Conservation (phyloP, 305 asterid genomes). For the Stenogyne calaminthoides region DNA sequence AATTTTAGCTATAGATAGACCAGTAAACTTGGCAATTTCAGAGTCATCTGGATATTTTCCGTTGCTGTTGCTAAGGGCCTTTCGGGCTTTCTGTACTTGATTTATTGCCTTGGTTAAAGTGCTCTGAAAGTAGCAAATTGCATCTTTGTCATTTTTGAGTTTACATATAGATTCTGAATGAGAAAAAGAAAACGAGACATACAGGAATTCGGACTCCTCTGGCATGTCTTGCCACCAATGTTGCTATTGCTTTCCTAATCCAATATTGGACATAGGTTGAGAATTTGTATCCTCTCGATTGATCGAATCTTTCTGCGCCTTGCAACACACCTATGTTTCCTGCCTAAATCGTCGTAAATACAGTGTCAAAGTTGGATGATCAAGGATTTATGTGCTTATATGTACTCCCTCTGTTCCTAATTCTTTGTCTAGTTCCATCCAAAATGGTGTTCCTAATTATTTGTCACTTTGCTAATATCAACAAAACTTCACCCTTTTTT, state of each 20-base stretch:
- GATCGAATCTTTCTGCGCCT: conserved; percentile 87
- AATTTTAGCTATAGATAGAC: conserved; percentile 65
- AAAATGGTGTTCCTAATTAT: too few relatives aligned
- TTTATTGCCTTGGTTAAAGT: conserved; percentile 63
- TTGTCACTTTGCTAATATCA: too few relatives aligned
- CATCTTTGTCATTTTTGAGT: not conserved
- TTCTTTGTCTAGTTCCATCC: too few relatives aligned
- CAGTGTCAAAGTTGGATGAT: conserved; percentile 14
- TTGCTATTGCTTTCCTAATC: conserved; percentile 73
- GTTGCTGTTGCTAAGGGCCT: conserved; percentile 54
- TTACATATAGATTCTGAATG: conserved; percentile 6
- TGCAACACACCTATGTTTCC: conserved; percentile 74
- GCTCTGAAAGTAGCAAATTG: conserved; percentile 46
- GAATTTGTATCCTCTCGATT: conserved; percentile 78
- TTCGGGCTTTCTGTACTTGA: conserved; percentile 68
- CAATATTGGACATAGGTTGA: conserved; percentile 89
- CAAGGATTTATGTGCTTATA: not conserved
- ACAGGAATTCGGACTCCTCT: conserved; percentile 84
- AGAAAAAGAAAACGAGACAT: conserved; percentile 31
- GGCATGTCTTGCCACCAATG: conserved; percentile 61
- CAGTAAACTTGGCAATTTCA: conserved; percentile 71
- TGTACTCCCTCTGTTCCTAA: too few relatives aligned
- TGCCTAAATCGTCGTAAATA: conserved; percentile 51
- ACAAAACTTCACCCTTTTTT: not conserved
- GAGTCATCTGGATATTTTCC: conserved; percentile 60